phyloP scores from a whole-genome alignment of 305 asterid species.

The Solanum hybrid region DNA sequence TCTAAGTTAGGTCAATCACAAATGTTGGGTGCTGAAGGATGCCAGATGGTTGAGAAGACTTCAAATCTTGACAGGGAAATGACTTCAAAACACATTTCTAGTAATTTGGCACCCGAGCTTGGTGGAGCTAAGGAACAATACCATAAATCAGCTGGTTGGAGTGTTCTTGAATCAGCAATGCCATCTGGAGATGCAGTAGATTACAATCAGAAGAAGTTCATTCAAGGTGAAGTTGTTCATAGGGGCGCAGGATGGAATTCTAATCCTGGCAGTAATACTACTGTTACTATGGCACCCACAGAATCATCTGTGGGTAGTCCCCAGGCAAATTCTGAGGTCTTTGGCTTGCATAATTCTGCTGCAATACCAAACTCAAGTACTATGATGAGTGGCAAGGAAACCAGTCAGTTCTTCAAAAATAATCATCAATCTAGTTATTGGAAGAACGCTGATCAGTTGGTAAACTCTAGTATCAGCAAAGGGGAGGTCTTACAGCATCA shows the following conservation, averaged over 20 bases:
- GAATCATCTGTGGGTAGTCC: slow-evolving; percentile 28
- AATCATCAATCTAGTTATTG: slow-evolving; percentile 42
- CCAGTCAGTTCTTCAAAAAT: slow-evolving; percentile 35
- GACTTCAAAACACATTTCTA: slow-evolving; percentile 22
- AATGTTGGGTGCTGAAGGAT: slow-evolving; percentile 35
- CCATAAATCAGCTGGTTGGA: slow-evolving; percentile 39
- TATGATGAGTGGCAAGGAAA: slow-evolving; percentile 29
- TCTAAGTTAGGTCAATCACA: slow-evolving; percentile 24
- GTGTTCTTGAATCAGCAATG: slow-evolving; percentile 27
- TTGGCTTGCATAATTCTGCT: slow-evolving; percentile 35
- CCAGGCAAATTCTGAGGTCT: slow-evolving; percentile 30
- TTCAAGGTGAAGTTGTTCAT: slow-evolving; percentile 37
- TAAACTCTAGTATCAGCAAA: slow-evolving; percentile 40
- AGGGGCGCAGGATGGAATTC: slow-evolving; percentile 41
- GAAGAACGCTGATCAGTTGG: slow-evolving; percentile 42
- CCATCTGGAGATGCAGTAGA: slow-evolving; percentile 28
- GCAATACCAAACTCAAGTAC: slow-evolving; percentile 27
- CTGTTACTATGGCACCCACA: slow-evolving; percentile 25
- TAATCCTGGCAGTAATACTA: slow-evolving; percentile 28
- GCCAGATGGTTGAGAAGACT: slow-evolving; percentile 31
- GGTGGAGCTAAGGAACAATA: slow-evolving; percentile 26
- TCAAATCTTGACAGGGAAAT: slow-evolving; percentile 34
- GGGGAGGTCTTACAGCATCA: slow-evolving; percentile 34
- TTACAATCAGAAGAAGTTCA: slow-evolving; percentile 23
- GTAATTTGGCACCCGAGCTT: slow-evolving; percentile 30